Evolutionary conservation across 306 rosid genomes (phyloP).

Genomic region (Abrus precatorius): DNA sequence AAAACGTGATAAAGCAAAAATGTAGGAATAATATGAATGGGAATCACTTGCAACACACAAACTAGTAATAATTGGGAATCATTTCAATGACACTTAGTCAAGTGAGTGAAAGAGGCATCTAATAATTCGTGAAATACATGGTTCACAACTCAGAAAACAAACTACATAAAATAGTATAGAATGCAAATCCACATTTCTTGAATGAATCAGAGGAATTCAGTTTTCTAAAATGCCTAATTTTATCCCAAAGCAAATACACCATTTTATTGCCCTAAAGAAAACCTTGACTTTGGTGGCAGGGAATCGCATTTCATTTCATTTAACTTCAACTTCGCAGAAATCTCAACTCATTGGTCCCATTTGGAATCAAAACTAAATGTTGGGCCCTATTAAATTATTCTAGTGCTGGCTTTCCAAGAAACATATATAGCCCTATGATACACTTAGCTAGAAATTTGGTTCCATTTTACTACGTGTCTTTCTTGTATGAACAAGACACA

Average conservation of each 20-base stretch:
- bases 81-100: conserved; percentile 58
- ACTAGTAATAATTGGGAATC: conserved; percentile 60
- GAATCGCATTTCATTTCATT: conserved; percentile 50
- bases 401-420: conserved; percentile 49
- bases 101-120: conserved; percentile 51
- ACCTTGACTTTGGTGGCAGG: conserved; percentile 61
- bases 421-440: not conserved
- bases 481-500: not conserved
- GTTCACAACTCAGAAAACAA: conserved; percentile 50
- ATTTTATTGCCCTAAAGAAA: conserved; percentile 35
- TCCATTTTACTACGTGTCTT: conserved; percentile 9
- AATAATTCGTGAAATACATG: conserved; percentile 45
- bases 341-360: not conserved
- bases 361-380: conserved; percentile 47
- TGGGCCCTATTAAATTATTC: conserved; percentile 43
- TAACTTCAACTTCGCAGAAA: conserved; percentile 23
- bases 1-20: conserved; percentile 49
- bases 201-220: conserved; percentile 43
- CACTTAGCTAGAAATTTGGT: not conserved
- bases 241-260: not conserved
- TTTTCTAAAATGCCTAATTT: conserved; percentile 33
- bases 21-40: conserved; percentile 41
- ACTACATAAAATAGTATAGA: conserved; percentile 3
- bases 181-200: conserved; percentile 38
- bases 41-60: conserved; percentile 58